Evolutionary conservation across 352 stramenopile genomes (phyloP), one percentile per base, ranked within the genome.

Genomic region (Globisporangium parvum): DNA sequence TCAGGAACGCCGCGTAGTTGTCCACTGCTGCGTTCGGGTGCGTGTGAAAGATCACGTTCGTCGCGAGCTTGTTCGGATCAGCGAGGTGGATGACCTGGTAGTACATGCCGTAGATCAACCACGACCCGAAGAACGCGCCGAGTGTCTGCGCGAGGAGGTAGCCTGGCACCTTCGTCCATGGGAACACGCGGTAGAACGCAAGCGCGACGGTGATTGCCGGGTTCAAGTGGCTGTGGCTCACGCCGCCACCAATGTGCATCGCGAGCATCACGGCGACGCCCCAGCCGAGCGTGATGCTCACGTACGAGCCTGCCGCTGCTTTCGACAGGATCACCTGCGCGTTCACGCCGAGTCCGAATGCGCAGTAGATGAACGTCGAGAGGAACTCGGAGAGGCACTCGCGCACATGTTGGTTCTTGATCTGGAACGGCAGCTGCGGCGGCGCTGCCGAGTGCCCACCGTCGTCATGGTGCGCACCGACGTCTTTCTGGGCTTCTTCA

Each of bases 371-470:
- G 45, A 80, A 77, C 11, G 71, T 75, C 6, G 21, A 42, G 26
- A 80, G 57, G 46, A 75, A 74, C 51, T 77, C 71, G 18, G 67
- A 57, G 17, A 77, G 42, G 42, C 71, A 80, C 57, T 80, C 66
- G n/a, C 63, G 62, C 26, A 56, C 44, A 54, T 72, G 65, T 47
- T 57, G 46, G 58, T 61, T 66, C 50, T 59, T 59, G 53, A 69
- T 59, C 37, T 50, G 50, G 52, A 67, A 67, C 47, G 61, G 61
- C 47, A 59, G 51, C 6, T 54, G 31, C 39, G 54, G 60, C 37
- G 51, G 42, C 12, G 23, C 49, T 2, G 53, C 28, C 17, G 21
- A 4, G 18, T 58, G 47, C 35, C 40, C 46, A 18, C 45, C 37
- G 23, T 21, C 52, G 21, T 45, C 58, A 28, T 46, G 33, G 18